Percentiles rank a stretch among this genome's conserved stretches.
phyloP scores from a whole-genome alignment of 1,284 basidiomycete species.

The Cutaneotrichosporon sp. region DNA sequence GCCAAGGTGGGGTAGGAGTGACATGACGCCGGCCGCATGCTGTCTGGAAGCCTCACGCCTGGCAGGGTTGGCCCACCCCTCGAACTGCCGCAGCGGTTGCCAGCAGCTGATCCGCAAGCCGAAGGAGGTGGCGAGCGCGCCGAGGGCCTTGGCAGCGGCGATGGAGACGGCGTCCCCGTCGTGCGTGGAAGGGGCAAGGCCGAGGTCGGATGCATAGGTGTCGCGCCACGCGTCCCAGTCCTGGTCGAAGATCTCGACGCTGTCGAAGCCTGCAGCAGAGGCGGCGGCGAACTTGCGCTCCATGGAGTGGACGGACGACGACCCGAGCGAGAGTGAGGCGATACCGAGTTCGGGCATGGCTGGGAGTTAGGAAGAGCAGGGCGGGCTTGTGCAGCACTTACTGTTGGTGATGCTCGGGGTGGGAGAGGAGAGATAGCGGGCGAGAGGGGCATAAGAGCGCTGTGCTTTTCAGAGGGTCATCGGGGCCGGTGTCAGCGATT shows the following conservation, averaged over 20 bases:
- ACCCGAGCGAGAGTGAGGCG: slow-evolving; percentile 16
- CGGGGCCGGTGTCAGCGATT: not conserved
- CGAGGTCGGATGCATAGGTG: not conserved
- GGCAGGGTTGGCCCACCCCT: slow-evolving; percentile 1
- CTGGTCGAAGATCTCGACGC: slow-evolving; percentile 14
- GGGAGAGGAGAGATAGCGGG: not conserved
- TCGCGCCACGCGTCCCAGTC: slow-evolving; percentile 12
- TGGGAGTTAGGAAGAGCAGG: not conserved
- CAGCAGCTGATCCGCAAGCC: slow-evolving; percentile 10
- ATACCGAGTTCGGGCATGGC: slow-evolving; percentile 9
- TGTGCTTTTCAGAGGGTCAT: not conserved
- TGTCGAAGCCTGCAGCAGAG: not conserved
- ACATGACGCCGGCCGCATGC: slow-evolving; percentile 1
- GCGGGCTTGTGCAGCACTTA: not conserved
- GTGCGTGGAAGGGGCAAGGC: not conserved
- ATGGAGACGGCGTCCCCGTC: slow-evolving; percentile 1
- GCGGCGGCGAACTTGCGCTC: slow-evolving; percentile 8
- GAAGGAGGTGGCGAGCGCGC: not conserved
- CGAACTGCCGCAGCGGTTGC: slow-evolving; percentile 13
- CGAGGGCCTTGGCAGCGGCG: not conserved
- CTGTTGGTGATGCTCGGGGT: not conserved
- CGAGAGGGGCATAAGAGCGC: not conserved
- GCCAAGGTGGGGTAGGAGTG: slow-evolving; percentile 7
- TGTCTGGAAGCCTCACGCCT: not conserved
- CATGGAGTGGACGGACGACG: slow-evolving; percentile 3